These are phyloP conservation scores for Alternaria tenuissima DNA, from an alignment of 2,329 filamentous ascomycete species.

Conservation along the genomic window DNA sequence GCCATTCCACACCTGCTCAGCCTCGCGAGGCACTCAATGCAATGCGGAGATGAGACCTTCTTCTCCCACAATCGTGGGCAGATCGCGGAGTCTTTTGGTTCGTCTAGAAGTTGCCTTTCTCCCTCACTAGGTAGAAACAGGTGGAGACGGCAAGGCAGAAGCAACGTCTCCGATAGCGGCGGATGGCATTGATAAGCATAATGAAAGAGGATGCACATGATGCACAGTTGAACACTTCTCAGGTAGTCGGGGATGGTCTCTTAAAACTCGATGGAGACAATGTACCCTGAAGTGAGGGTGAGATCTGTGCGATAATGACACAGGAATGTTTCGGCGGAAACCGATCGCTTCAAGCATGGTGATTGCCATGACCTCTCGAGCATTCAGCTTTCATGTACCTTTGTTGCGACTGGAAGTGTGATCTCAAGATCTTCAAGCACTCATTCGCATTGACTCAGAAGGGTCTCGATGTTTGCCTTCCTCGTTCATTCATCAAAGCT, in stretches of 20 bases:
- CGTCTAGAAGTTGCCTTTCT: slow-evolving; percentile 7
- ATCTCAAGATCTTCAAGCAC: slow-evolving; percentile 3
- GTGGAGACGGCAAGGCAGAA: slow-evolving; percentile 25
- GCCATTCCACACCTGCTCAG: not conserved
- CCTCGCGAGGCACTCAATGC: slow-evolving; percentile 22
- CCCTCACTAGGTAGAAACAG: not conserved
- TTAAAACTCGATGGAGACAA: not conserved
- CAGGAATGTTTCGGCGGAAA: not conserved
- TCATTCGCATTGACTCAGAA: not conserved
- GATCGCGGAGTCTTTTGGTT: slow-evolving; percentile 2
- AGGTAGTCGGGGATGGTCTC: not conserved
- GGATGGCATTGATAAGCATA: slow-evolving; percentile 29
- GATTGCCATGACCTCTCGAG: not conserved
- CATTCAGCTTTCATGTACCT: not conserved
- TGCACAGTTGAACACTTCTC: not conserved
- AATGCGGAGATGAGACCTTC: slow-evolving; percentile 26
- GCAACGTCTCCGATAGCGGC: slow-evolving; percentile 23
- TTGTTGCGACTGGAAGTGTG: not conserved
- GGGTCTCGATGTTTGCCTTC: not conserved
- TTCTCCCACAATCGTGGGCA: slow-evolving; percentile 32
- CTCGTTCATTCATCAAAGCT: not conserved
- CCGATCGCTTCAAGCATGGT: not conserved
- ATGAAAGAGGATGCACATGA: slow-evolving; percentile 30
- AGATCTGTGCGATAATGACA: not conserved
- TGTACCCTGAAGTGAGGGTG: not conserved